phyloP scores from a whole-genome alignment of 768 basidiomycete species.

The Termitomyces sp. region DNA sequence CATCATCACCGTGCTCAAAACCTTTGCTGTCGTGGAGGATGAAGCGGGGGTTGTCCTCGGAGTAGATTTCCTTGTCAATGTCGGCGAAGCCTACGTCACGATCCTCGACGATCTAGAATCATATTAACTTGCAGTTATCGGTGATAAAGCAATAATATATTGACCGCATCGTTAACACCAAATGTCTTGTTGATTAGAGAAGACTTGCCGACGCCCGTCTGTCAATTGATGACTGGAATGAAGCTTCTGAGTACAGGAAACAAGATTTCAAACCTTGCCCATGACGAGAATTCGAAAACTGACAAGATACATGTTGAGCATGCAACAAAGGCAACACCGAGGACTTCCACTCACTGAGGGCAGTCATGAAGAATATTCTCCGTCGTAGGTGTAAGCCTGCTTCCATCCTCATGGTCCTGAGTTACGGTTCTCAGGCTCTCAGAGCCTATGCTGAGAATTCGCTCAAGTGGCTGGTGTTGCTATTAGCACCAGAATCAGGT shows the following conservation, averaged over 20 bases:
- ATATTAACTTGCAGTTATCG: not conserved
- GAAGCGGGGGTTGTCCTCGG: slow-evolving; percentile 20
- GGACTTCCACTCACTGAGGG: slow-evolving; percentile 4
- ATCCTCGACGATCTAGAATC: slow-evolving; percentile 16
- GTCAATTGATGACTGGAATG: not conserved
- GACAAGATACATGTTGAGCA: not conserved
- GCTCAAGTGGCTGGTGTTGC: not conserved
- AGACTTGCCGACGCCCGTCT: slow-evolving; percentile 26
- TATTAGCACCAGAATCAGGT: not conserved
- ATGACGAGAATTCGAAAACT: slow-evolving; percentile 22
- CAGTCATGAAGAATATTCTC: slow-evolving; percentile 12
- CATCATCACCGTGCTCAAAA: slow-evolving; percentile 20
- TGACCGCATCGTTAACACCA: slow-evolving; percentile 19
- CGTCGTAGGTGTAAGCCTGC: slow-evolving; percentile 6
- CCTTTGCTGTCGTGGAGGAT: slow-evolving; percentile 25
- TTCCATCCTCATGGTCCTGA: not conserved
- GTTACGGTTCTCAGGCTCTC: not conserved
- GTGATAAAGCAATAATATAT: not conserved
- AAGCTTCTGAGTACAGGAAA: not conserved
- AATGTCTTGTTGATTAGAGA: slow-evolving; percentile 22
- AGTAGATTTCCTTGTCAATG: slow-evolving; percentile 22
- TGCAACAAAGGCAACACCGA: no score
- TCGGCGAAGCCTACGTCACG: slow-evolving; percentile 15
- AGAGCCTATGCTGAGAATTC: not conserved
- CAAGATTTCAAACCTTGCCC: slow-evolving; percentile 16